Evolutionary conservation across 805 yeast species (phyloP).

Genomic region (Ogataea thermomethanolica): DNA sequence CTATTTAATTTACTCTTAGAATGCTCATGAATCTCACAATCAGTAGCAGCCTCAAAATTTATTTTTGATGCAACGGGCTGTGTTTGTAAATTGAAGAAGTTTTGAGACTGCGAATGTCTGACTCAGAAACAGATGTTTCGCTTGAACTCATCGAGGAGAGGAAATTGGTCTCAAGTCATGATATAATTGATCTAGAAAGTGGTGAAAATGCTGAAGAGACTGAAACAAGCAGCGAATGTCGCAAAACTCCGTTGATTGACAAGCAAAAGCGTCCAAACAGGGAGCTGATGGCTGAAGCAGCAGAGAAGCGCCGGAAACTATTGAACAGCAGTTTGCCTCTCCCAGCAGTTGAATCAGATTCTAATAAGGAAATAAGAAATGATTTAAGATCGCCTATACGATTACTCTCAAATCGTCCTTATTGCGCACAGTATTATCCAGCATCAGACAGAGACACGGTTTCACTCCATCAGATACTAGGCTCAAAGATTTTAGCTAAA

Average conservation of each 20-base stretch:
- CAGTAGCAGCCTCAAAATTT: background rate
- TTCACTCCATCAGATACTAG: slow-evolving; percentile 26
- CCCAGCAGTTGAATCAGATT: too few relatives aligned
- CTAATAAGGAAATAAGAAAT: too few relatives aligned
- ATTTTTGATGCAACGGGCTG: background rate
- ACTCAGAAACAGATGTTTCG: slow-evolving; percentile 11
- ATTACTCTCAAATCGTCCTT: slow-evolving; percentile 23
- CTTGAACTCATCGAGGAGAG: slow-evolving; percentile 9
- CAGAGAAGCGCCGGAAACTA: slow-evolving; percentile 18
- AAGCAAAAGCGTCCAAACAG: background rate
- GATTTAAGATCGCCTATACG: slow-evolving; percentile 25
- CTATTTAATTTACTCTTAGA: background rate
- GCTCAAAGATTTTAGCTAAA: slow-evolving; percentile 20
- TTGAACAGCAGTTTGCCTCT: too few relatives aligned
- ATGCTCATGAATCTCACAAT: too few relatives aligned
- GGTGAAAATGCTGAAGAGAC: slow-evolving; percentile 3
- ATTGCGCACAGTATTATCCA: slow-evolving; percentile 20
- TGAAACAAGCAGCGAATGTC: too few relatives aligned
- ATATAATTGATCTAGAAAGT: slow-evolving; percentile 13
- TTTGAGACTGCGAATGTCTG: slow-evolving; percentile 1
- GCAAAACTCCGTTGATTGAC: too few relatives aligned
- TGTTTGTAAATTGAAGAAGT: background rate
- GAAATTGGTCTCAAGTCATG: background rate
- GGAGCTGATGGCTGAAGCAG: slow-evolving; percentile 23
- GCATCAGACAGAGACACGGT: slow-evolving; percentile 28